Evolutionary conservation across 495 filamentous ascomycete genomes (phyloP), one percentile per base, ranked within the genome.

Genomic region (Aspergillus avenaceus): DNA sequence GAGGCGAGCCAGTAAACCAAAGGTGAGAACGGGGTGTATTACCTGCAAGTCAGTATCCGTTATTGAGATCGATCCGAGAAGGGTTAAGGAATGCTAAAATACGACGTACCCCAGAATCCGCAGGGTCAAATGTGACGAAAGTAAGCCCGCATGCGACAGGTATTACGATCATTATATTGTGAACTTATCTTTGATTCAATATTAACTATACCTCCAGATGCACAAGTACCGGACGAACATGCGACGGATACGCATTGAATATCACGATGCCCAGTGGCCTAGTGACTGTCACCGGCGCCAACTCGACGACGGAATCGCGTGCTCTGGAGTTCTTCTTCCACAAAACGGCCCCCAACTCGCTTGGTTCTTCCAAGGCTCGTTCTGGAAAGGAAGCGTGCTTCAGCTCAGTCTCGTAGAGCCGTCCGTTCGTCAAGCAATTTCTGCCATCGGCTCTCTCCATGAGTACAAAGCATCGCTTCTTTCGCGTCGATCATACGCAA

Each of bases 391-490:
- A 65, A 58, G 41, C 27, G 62, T 86, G 7, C 60, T 84, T 23
- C 76, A 81, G 55, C 79, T 79, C 53, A 80, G 76, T 29, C 75
- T 83, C 49, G 69, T 73, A 6, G 78, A 84, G 56, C 70, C 83
- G 13, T 70, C 81, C 5, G 81, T 85, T 44, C 75, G 77, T 27
- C 80, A 86, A 56, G 82, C 82, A 3, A 77, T 84, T 2, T 70
- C 85, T 9, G 84, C 82, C 18, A 66, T 87, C 19, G 81, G 80
- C 31, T 74, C 80, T 0, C 62, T 86, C 26, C 83, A 85, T 50
- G 83, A 85, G 18, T 19, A 55, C 49, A 43, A 31, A 29, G 43
- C 5, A 38, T 6, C 21, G 4, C 34, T 38, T n/a, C 34, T 18
- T 8, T 21, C 34, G n/a, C n/a, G n/a, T n/a, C n/a, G n/a, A n/a